Evolutionary conservation across 2,329 filamentous ascomycete genomes (phyloP).

Genomic region (Apiospora koreana): DNA sequence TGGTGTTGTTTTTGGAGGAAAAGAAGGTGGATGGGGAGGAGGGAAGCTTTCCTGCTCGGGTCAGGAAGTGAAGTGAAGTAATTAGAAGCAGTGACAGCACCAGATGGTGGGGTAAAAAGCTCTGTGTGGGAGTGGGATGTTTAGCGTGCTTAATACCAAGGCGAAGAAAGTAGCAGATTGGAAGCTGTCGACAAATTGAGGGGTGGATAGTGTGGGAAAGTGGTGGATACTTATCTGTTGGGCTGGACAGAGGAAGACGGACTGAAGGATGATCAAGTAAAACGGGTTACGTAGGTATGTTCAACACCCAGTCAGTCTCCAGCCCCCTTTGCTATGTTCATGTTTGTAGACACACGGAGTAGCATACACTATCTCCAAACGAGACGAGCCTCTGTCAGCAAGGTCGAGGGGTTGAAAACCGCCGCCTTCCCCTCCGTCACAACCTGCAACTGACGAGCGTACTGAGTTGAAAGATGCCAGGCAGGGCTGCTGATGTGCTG

Average conservation of each 20-base stretch:
- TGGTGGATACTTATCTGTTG: slow-evolving; percentile 1
- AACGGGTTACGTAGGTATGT: not conserved
- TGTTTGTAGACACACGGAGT: not conserved
- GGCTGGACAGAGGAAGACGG: not conserved
- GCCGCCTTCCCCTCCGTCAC: not conserved
- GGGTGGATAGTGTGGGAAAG: slow-evolving; percentile 10
- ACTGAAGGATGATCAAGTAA: not conserved
- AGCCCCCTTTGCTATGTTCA: not conserved
- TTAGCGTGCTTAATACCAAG: slow-evolving; percentile 10
- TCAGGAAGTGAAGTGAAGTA: not conserved
- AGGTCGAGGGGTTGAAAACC: not conserved
- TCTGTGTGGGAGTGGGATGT: slow-evolving; percentile 11
- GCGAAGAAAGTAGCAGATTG: not conserved
- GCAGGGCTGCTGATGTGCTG: slow-evolving; percentile 3
- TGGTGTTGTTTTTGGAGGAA: slow-evolving; percentile 16
- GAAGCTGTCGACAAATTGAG: slow-evolving; percentile 5
- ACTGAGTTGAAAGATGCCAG: not conserved
- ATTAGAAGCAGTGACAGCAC: not conserved
- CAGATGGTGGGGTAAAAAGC: slow-evolving; percentile 11
- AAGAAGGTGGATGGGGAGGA: slow-evolving; percentile 1
- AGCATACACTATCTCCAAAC: slow-evolving; percentile 1
- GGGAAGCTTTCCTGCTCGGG: not conserved
- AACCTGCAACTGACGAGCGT: not conserved
- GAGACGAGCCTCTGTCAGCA: not conserved
- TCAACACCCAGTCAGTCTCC: not conserved